Evolutionary conservation across 2,329 filamentous ascomycete genomes (phyloP).

Genomic region (Cladosporium sp.): DNA sequence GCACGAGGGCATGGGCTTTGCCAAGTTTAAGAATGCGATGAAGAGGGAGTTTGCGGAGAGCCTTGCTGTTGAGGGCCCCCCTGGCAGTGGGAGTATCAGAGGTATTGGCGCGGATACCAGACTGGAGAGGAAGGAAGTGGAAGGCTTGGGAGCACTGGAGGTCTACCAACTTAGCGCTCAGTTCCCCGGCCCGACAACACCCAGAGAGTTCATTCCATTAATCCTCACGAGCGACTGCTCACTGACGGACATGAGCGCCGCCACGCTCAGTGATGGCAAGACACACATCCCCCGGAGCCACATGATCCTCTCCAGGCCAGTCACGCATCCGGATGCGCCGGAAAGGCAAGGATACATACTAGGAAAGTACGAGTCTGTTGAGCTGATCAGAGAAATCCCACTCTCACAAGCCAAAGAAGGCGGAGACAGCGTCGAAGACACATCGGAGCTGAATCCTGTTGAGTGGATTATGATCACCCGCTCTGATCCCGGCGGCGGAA

Average conservation of each 20-base stretch:
- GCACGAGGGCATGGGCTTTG: constrained; percentile 73
- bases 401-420: constrained; percentile 38
- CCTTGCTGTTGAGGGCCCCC: constrained; percentile 65
- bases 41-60: constrained; percentile 76
- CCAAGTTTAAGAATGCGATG: constrained; percentile 72
- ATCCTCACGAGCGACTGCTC: constrained; percentile 62
- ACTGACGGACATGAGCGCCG: constrained; percentile 43
- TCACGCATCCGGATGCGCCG: constrained; percentile 69
- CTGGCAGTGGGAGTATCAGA: constrained; percentile 70
- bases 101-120: constrained; percentile 79
- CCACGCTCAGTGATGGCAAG: constrained; percentile 26
- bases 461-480: constrained; percentile 94
- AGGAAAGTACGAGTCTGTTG: constrained; percentile 86
- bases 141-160: constrained; percentile 60
- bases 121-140: constrained; percentile 60
- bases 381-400: constrained; percentile 81
- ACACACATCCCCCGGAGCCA: constrained; percentile 60
- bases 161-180: constrained; percentile 85
- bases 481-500: constrained; percentile 82
- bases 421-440: constrained; percentile 25
- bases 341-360: constrained; percentile 70
- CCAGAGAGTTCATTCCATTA: constrained; percentile 81
- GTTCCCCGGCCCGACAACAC: constrained; percentile 83
- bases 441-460: constrained; percentile 59
- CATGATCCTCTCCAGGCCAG: constrained; percentile 84